Base-by-base conservation (phyloP, 768 basidiomycete genomes). In the Tremella yokohamensis region DNA sequence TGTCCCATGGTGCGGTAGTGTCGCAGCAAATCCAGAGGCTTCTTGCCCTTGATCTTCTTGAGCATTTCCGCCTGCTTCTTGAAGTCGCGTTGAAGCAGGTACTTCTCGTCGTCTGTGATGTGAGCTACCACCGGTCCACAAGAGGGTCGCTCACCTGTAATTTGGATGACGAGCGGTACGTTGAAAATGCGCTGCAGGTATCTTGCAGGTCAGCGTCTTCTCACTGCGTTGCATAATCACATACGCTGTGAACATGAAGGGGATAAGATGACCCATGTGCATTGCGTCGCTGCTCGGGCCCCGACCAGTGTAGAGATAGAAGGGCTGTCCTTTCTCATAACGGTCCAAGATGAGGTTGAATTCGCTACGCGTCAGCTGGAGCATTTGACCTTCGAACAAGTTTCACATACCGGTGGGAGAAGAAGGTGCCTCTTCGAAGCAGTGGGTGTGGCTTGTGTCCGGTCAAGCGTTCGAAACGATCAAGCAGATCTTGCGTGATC, bases 101-200 rank as follows among this genome's bases (percentile, higher is more conserved):
- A 99, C 76, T 99, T 99, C 76, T 99, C 96, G 76, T 99, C 96
- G 70, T 99, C 96, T 71, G 55, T n/a, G n/a, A 38, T 25, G 18
- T 52, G 29, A 58, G 63, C 19, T 24, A 20, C 24, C 25, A 40
- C 2, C 15, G 13, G 15, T 9, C 12, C 7, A 26, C 19, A 18
- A 16, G n/a, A 48, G 40, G 6, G 9, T 16, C 22, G 58, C 81
- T 47, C 56, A 88, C 92, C 92, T 39, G 96, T 99, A 1, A 99
- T 83, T 76, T 99, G 96, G 56, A 99, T 82, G 57, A 99, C 96
- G 29, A 97, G 80, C 3, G 96, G 93, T 7, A 90, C 89, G 60
- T 92, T 83, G 74, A 99, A 97, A 18, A 94, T 89, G 56, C 92
- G 89, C 78, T 99, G 96, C 61, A 99, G 75, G 93, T 94, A 98